A percentile compares a stretch with the other conserved stretches of the same genome.
phyloP scores from a whole-genome alignment of 179 eudicot genomes.

The Silene coronaria region DNA sequence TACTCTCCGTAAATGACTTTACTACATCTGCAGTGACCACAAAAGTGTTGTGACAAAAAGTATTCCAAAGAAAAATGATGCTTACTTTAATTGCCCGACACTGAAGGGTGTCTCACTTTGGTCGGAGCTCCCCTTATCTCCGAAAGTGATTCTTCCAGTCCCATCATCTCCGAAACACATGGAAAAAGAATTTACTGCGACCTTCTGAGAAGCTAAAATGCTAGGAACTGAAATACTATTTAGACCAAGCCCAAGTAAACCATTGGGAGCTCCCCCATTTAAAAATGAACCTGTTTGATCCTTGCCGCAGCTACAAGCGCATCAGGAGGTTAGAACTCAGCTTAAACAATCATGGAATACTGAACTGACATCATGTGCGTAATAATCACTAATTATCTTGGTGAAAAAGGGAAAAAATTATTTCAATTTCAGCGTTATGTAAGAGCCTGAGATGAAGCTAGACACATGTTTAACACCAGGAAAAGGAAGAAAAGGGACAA shows the following conservation, averaged over 20 bases:
- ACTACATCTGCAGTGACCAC: neutral
- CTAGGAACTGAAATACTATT: slow-evolving; percentile 74
- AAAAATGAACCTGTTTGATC: slow-evolving; percentile 81
- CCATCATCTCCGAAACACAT: slow-evolving; percentile 85
- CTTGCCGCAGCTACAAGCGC: slow-evolving; percentile 70
- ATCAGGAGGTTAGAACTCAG: slow-evolving; percentile 4
- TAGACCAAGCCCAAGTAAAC: slow-evolving; percentile 90
- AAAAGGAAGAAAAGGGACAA: neutral
- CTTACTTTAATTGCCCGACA: slow-evolving; percentile 49
- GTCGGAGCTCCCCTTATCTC: slow-evolving; percentile 78
- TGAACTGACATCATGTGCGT: neutral
- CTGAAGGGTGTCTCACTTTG: slow-evolving; percentile 74
- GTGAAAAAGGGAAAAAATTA: neutral
- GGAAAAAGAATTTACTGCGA: slow-evolving; percentile 82
- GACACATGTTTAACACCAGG: neutral
- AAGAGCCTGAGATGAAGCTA: slow-evolving; percentile 2
- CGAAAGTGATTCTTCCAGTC: slow-evolving; percentile 76
- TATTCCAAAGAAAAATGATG: slow-evolving; percentile 7
- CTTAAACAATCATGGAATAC: neutral
- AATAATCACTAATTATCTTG: neutral
- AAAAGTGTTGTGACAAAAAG: neutral
- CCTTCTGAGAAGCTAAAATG: slow-evolving; percentile 58
- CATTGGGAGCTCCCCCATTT: slow-evolving; percentile 86
- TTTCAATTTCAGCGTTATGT: neutral
- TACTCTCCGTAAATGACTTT: neutral